Evolutionary conservation across 345 rosid species (phyloP).

Genomic region (Eucalyptus curtisii): DNA sequence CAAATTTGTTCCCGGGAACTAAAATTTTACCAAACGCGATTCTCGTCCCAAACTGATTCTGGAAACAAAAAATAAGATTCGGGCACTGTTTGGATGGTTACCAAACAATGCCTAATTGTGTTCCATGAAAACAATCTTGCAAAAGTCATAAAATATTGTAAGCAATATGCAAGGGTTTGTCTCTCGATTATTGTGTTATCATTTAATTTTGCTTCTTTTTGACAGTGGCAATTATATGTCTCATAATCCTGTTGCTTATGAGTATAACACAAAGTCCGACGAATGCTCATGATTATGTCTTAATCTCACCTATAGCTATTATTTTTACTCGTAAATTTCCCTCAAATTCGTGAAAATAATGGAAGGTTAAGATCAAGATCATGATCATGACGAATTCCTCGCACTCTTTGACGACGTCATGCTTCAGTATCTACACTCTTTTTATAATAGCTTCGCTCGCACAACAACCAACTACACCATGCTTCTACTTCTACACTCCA

Average conservation of each 20-base stretch:
- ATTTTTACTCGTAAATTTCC: neutral
- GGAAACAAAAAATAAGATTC: no score
- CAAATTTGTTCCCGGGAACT: no score
- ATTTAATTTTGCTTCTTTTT: neutral
- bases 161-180: neutral
- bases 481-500: neutral
- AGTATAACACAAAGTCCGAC: no score
- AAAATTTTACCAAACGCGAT: no score
- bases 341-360: neutral
- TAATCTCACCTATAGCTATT: neutral
- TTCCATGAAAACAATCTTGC: no score
- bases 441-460: no score
- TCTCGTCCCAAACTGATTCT: no score
- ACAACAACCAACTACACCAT: neutral
- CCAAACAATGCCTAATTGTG: no score
- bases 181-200: neutral
- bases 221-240: neutral
- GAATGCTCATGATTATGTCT: neutral
- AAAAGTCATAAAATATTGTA: neutral
- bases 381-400: fast-evolving
- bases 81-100: no score
- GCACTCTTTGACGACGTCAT: neutral
- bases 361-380: neutral
- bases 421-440: neutral
- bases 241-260: neutral